Evolutionary conservation across 179 eudicot genomes (phyloP).

Genomic region (Gypsophila paniculata): DNA sequence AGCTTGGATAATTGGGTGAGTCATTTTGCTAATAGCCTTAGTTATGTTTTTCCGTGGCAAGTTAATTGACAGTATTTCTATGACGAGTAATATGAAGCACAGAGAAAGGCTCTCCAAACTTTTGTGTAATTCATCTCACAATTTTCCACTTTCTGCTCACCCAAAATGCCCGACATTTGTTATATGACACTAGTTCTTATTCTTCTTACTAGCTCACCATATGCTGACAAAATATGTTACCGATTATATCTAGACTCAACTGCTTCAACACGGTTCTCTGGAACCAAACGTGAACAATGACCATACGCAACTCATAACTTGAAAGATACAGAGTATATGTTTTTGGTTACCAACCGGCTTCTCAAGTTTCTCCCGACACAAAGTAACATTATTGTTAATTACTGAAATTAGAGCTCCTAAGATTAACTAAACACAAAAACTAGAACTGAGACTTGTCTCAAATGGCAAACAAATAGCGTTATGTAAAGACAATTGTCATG

Average conservation of each 20-base stretch:
- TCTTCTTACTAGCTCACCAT: not conserved
- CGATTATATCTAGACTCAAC: not conserved
- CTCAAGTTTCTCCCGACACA: not conserved
- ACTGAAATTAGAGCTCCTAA: not conserved
- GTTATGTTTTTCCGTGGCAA: not conserved
- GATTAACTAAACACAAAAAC: not conserved
- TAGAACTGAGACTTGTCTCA: not conserved
- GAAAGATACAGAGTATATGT: not conserved
- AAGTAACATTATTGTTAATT: not conserved
- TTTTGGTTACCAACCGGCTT: not conserved
- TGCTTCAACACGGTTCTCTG: not conserved
- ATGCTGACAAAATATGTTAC: not conserved
- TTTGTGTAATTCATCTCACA: not conserved
- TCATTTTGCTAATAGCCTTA: not conserved
- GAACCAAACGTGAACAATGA: not conserved
- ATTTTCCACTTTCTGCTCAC: not conserved
- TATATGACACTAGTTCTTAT: not conserved
- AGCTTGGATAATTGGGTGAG: conserved; percentile 99
- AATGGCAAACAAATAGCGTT: not conserved
- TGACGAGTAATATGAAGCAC: not conserved
- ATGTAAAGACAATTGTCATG: not conserved
- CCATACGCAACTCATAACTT: not conserved
- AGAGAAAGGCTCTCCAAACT: not conserved
- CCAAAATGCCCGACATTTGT: not conserved
- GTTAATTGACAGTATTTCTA: not conserved